These are phyloP conservation scores for Hirsutella rhossiliensis DNA, from an alignment of 2,329 filamentous ascomycete genomes.

Conservation along the genomic window DNA sequence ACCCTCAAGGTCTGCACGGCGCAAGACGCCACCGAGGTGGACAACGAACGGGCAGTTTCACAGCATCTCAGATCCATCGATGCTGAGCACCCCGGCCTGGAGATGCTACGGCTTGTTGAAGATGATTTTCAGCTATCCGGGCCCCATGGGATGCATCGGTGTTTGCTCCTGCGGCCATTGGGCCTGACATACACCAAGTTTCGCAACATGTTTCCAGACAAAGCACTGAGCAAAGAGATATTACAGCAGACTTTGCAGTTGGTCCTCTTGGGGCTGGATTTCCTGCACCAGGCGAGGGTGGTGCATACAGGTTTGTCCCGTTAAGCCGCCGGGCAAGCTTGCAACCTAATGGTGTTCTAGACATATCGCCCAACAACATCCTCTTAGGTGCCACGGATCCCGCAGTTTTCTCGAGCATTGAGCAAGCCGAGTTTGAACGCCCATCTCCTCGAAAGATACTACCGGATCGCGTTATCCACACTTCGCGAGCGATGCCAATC, in stretches of 20 bases:
- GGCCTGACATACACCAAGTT: slow-evolving; percentile 10
- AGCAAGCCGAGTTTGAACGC: slow-evolving; percentile 4
- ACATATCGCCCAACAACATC: slow-evolving; percentile 15
- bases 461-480: slow-evolving; percentile 14
- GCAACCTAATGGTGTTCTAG: slow-evolving; percentile 3
- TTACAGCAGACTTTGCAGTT: slow-evolving; percentile 10
- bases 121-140: slow-evolving; percentile 1
- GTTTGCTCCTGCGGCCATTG: slow-evolving; percentile 10
- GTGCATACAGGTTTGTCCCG: slow-evolving; percentile 9
- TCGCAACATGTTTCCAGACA: slow-evolving; percentile 9
- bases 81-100: too few relatives aligned
- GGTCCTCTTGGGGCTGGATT: slow-evolving; percentile 9
- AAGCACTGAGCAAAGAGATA: slow-evolving; percentile 10
- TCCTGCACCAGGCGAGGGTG: slow-evolving; percentile 7
- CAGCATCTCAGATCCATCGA: too few relatives aligned
- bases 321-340: not conserved
- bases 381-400: slow-evolving; percentile 9
- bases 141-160: slow-evolving; percentile 9
- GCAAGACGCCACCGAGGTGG: too few relatives aligned
- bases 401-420: slow-evolving; percentile 5
- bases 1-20: too few relatives aligned
- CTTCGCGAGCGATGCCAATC: slow-evolving; percentile 12
- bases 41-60: too few relatives aligned
- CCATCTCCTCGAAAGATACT: slow-evolving; percentile 15
- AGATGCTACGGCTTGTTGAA: too few relatives aligned